These are phyloP conservation scores for Cyclaneusma minus DNA, from an alignment of 2,329 filamentous ascomycete species.

Conservation along the genomic window DNA sequence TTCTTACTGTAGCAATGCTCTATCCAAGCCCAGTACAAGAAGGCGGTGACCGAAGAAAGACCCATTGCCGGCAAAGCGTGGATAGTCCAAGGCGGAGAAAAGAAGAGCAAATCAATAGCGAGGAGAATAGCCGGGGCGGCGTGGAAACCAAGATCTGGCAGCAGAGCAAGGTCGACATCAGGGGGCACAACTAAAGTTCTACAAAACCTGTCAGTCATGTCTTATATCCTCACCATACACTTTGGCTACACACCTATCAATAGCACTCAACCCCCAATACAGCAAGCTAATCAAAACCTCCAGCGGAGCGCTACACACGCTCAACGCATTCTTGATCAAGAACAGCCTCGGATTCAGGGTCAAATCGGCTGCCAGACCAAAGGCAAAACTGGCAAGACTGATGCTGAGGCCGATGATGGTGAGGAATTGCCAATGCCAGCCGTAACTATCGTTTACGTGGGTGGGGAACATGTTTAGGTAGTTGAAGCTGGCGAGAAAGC, in stretches of 20 bases:
- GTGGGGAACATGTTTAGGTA: conserved; percentile 34
- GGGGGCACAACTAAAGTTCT: conserved; percentile 32
- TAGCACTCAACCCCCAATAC: conserved; percentile 54
- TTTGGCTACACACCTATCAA: too few species aligned
- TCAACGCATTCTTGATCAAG: conserved; percentile 48
- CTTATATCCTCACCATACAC: conserved; percentile 7
- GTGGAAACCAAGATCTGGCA: conserved; percentile 50
- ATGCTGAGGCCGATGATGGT: conserved; percentile 57
- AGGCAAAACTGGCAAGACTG: conserved; percentile 41
- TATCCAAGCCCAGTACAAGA: conserved; percentile 64
- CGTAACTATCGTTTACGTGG: conserved; percentile 41
- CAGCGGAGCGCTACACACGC: conserved; percentile 50
- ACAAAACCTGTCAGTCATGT: too few species aligned
- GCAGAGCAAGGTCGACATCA: conserved; percentile 36
- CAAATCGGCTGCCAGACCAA: conserved; percentile 49
- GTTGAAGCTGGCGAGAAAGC: conserved; percentile 36
- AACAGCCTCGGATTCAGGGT: conserved; percentile 43
- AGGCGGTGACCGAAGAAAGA: conserved; percentile 41
- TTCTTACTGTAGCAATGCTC: conserved; percentile 56
- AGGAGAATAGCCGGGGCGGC: conserved; percentile 50
- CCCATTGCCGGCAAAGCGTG: conserved; percentile 40
- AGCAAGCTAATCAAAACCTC: conserved; percentile 56
- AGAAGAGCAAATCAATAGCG: conserved; percentile 46
- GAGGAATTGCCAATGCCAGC: conserved; percentile 55
- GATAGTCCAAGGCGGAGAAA: conserved; percentile 61